Conservation (phyloP, 2,329 filamentous ascomycete genomes). For the Beauveria scarabaeidicola region DNA sequence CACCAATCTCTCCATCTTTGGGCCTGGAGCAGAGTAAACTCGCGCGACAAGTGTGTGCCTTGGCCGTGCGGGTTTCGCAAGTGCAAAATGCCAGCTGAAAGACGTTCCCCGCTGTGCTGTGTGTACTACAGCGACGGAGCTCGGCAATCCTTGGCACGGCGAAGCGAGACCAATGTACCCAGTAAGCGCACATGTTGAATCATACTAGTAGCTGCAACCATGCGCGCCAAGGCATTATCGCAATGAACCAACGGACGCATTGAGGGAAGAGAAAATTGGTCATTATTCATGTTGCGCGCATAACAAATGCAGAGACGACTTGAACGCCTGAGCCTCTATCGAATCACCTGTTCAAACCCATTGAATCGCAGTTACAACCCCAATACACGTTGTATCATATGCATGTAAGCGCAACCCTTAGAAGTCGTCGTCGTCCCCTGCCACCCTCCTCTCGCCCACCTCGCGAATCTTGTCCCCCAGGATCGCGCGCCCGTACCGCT, state of each 20-base stretch:
- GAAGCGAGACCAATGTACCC: no score
- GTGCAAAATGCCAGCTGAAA: not conserved
- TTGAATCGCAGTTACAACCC: not conserved
- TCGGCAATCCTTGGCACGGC: no score
- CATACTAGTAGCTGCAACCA: not conserved
- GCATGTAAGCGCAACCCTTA: not conserved
- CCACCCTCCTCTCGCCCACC: conserved; percentile 62
- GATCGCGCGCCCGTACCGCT: conserved; percentile 70
- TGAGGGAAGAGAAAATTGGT: not conserved
- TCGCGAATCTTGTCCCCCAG: conserved; percentile 87
- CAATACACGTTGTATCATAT: not conserved
- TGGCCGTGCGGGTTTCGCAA: not conserved
- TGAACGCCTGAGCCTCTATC: not conserved
- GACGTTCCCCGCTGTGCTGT: not conserved
- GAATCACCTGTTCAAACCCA: not conserved
- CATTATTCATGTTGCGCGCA: not conserved
- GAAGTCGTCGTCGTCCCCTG: conserved; percentile 46
- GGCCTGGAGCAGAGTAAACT: not conserved
- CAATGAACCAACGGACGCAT: not conserved
- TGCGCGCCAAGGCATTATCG: not conserved
- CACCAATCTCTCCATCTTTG: not conserved
- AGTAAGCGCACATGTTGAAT: no score
- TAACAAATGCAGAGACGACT: not conserved
- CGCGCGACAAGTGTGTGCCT: not conserved
- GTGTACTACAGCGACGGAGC: no score